phyloP scores from a whole-genome alignment of 768 basidiomycete species.

The Lactarius akahatsu region DNA sequence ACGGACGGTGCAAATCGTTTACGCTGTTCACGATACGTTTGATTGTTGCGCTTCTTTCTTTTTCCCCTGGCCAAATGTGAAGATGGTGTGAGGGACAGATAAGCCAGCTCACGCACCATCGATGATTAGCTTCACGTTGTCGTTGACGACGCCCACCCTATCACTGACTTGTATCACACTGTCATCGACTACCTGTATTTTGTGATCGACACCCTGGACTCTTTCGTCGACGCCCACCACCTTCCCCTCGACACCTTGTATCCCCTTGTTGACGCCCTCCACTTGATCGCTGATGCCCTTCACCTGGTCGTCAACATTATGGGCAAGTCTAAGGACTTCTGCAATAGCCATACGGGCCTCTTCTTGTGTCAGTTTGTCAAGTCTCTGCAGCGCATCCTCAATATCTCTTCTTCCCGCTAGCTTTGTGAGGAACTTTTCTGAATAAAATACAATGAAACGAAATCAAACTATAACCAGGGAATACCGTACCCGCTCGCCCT shows the following conservation, averaged over 20 bases:
- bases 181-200: not conserved
- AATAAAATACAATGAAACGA: not conserved
- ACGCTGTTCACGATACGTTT: not conserved
- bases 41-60: not conserved
- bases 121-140: too few relatives aligned
- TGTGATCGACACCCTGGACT: not conserved
- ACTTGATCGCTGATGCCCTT: not conserved
- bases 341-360: conserved; percentile 3
- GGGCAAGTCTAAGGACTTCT: not conserved
- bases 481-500: not conserved
- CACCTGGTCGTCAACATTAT: not conserved
- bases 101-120: not conserved
- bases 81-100: not conserved
- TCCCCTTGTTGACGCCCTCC: not conserved
- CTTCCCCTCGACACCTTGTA: not conserved
- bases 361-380: not conserved
- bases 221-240: not conserved
- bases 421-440: not conserved
- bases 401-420: not conserved
- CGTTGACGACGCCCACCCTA: not conserved
- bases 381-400: not conserved
- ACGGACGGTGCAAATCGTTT: not conserved
- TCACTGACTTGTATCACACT: not conserved
- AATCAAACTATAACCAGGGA: not conserved
- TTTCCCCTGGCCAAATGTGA: not conserved